Base-by-base conservation (phyloP, 371 early-diverging fungal genomes). In the Astathelohania contejeani region DNA sequence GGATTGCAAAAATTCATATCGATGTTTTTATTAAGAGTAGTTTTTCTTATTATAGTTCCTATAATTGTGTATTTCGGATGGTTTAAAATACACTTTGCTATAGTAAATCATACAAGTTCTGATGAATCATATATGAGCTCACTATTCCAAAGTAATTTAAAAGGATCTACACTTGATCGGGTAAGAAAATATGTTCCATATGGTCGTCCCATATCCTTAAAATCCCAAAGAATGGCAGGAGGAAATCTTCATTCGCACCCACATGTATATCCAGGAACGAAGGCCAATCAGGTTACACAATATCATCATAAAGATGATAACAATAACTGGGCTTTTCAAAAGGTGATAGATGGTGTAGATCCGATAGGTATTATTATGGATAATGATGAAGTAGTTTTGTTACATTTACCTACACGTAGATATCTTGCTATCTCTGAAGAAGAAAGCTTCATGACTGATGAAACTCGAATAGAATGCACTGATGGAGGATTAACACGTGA, bases 51-150 rank as follows among this genome's bases (percentile, higher is more conserved):
- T 50, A 57, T 82, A 4, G 50, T 91, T 10, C 99, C 97, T 0
- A 67, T 84, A 28, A 32, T 73, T 2, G 78, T 98, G 43, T 98
- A 98, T 71, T 67, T 89, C 45, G 59, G 81, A n/a, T 76, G 81
- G 25, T 98, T 94, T 73, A 76, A 71, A 37, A 53, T 90, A 3
- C 97, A 98, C 73, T 96, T 98, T 69, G 73, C 77, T 28, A 77
- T 95, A 38, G 78, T 94, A 22, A 82, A 79, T 64, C 78, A 78
- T 48, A 81, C 82, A 58, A 91, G 94, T 0, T 73, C 83, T 7
- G 99, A 95, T 16, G 95, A 95, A 74, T 87, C 87, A 6, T 86
- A 87, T 56, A 95, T 98, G 95, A 85, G 87, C 67, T 88, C 89
- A 3, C 72, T 90, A 14, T 98, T 98, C 76, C 95, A 98, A 68